These are phyloP conservation scores for Suhomyces kilbournensis DNA, from an alignment of 805 yeast species.

Conservation along the genomic window DNA sequence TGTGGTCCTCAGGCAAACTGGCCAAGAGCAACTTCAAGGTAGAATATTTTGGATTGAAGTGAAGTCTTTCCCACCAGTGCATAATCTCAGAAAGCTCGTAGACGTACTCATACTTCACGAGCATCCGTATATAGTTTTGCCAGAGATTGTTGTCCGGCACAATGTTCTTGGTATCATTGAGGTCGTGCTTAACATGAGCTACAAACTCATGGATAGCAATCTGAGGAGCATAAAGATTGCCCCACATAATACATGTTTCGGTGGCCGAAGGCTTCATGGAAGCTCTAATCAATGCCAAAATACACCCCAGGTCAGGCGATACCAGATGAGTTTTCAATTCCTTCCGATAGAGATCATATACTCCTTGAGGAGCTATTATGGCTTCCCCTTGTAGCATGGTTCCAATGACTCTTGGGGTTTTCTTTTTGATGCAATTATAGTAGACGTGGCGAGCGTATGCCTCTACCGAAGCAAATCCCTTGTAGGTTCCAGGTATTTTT, in stretches of 20 bases:
- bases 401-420: constrained; percentile 29
- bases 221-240: constrained; percentile 52
- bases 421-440: constrained; percentile 15
- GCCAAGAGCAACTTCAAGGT: constrained; percentile 40
- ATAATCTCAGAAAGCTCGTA: constrained; percentile 50
- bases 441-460: constrained; percentile 30
- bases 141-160: constrained; percentile 50
- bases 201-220: constrained; percentile 59
- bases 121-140: constrained; percentile 49
- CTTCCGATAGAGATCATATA: constrained; percentile 26
- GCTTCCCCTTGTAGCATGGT: constrained; percentile 38
- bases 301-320: constrained; percentile 28
- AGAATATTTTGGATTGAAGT: constrained; percentile 39
- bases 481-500: not conserved
- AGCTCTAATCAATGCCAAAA: constrained; percentile 48
- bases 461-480: constrained; percentile 9
- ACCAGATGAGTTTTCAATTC: constrained; percentile 18
- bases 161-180: constrained; percentile 14
- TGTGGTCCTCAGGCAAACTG: constrained; percentile 35
- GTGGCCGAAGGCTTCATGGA: constrained; percentile 27
- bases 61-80: constrained; percentile 52
- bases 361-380: constrained; percentile 21
- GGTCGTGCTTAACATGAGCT: constrained; percentile 26
- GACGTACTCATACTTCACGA: constrained; percentile 45
- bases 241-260: constrained; percentile 43